These are phyloP conservation scores for Castanea mollissima DNA, from an alignment of 306 rosid genomes.

Conservation along the genomic window DNA sequence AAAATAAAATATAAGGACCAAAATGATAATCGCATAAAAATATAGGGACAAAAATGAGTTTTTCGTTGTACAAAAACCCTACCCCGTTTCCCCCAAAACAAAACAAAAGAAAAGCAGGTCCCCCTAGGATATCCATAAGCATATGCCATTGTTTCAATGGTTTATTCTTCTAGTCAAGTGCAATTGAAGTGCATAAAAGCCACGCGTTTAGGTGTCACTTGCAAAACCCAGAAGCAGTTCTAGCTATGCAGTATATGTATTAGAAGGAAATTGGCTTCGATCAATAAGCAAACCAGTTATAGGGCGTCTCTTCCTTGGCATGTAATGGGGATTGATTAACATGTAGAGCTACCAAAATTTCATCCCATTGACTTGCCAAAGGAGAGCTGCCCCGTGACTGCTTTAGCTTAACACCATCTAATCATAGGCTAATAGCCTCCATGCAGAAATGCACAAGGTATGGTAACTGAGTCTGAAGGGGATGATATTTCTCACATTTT, in stretches of 20 bases:
- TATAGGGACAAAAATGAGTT: too few species aligned
- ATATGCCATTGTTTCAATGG: conserved; percentile 37
- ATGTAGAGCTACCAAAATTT: too few species aligned
- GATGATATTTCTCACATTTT: too few species aligned
- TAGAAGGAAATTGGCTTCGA: neutral
- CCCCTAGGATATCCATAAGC: conserved; percentile 22
- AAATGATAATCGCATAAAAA: too few species aligned
- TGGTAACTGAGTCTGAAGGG: too few species aligned
- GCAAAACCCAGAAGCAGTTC: conserved; percentile 2
- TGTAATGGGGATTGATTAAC: conserved; percentile 3
- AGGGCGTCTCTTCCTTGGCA: conserved; percentile 52
- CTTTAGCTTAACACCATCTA: conserved; percentile 30
- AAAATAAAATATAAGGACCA: too few species aligned
- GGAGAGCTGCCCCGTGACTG: conserved; percentile 63
- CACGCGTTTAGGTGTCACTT: neutral
- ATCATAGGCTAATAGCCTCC: neutral
- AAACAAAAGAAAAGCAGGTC: conserved; percentile 4
- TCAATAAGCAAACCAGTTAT: conserved; percentile 37
- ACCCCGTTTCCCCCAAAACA: too few species aligned
- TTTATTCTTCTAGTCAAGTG: conserved; percentile 27
- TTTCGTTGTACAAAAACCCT: too few species aligned
- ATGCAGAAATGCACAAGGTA: too few species aligned
- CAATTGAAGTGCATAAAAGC: neutral
- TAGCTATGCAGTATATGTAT: neutral
- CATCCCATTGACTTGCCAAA: conserved; percentile 43